These are phyloP conservation scores for Talaromyces trachyspermus DNA, from an alignment of 495 filamentous ascomycete species.

Conservation along the genomic window DNA sequence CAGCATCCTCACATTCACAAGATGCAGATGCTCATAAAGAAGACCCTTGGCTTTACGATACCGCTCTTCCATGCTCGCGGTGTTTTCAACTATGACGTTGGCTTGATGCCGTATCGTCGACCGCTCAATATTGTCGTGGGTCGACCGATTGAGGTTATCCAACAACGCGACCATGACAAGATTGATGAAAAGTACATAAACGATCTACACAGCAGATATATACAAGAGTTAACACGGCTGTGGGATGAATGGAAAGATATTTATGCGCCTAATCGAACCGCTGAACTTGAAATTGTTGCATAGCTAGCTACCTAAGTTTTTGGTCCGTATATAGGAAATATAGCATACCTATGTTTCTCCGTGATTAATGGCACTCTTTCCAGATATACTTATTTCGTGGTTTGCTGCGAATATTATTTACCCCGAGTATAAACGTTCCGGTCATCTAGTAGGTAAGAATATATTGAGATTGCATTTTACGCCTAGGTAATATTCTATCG, in stretches of 20 bases:
- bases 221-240: slow-evolving; percentile 67
- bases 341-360: too few relatives aligned
- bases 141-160: slow-evolving; percentile 62
- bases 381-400: too few relatives aligned
- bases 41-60: slow-evolving; percentile 82
- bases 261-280: slow-evolving; percentile 63
- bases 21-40: slow-evolving; percentile 74
- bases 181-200: slow-evolving; percentile 71
- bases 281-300: slow-evolving; percentile 72
- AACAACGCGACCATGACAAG: slow-evolving; percentile 40
- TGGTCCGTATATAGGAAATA: neutral
- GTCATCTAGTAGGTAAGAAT: too few relatives aligned
- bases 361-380: too few relatives aligned
- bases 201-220: slow-evolving; percentile 68
- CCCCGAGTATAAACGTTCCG: too few relatives aligned
- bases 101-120: slow-evolving; percentile 84
- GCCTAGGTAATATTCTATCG: neutral
- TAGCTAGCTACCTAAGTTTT: slow-evolving; percentile 24
- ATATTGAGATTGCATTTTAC: neutral
- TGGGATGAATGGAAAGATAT: slow-evolving; percentile 87
- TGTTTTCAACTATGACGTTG: slow-evolving; percentile 96
- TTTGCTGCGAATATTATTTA: too few relatives aligned
- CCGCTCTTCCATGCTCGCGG: slow-evolving; percentile 85
- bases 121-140: slow-evolving; percentile 87
- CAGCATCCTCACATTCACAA: slow-evolving; percentile 66